Conservation (phyloP, 805 yeast species). For the Wickerhamiella slavikovae region DNA sequence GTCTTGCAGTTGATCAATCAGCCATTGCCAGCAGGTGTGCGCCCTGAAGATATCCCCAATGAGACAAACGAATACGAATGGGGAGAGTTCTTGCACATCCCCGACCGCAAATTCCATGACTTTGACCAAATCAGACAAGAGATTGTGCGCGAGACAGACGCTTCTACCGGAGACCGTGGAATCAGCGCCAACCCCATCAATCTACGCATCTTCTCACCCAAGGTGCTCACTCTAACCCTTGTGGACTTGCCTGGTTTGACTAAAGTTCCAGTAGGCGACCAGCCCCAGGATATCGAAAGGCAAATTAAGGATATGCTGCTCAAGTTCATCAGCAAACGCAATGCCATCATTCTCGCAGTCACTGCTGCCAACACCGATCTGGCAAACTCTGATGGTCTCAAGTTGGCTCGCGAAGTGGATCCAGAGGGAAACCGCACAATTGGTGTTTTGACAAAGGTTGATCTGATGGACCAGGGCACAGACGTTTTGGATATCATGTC, state of each 20-base stretch:
- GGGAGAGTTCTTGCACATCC: slow-evolving; percentile 93
- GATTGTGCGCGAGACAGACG: slow-evolving; percentile 79
- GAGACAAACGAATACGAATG: slow-evolving; percentile 39
- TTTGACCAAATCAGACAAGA: slow-evolving; percentile 79
- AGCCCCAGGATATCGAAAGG: slow-evolving; percentile 88
- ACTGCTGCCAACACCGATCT: slow-evolving; percentile 93
- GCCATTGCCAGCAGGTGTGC: slow-evolving; percentile 13
- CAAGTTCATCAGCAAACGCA: slow-evolving; percentile 86
- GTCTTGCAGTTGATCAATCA: slow-evolving; percentile 56
- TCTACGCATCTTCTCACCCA: slow-evolving; percentile 81
- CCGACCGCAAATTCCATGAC: slow-evolving; percentile 69
- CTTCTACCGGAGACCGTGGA: slow-evolving; percentile 60
- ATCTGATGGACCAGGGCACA: slow-evolving; percentile 94
- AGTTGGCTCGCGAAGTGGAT: slow-evolving; percentile 92
- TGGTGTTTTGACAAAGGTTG: slow-evolving; percentile 91
- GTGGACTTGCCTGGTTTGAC: slow-evolving; percentile 96
- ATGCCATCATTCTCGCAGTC: slow-evolving; percentile 83
- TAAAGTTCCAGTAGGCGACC: slow-evolving; percentile 97
- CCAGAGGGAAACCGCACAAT: slow-evolving; percentile 92
- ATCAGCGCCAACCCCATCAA: slow-evolving; percentile 86
- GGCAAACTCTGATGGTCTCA: slow-evolving; percentile 91
- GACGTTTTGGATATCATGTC: slow-evolving; percentile 91
- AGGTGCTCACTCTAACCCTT: slow-evolving; percentile 78
- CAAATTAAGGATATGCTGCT: slow-evolving; percentile 85
- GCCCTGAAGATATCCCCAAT: slow-evolving; percentile 8